Evolutionary conservation across 208 protist genomes (phyloP).

Genomic region (Acanthamoeba healyi): DNA sequence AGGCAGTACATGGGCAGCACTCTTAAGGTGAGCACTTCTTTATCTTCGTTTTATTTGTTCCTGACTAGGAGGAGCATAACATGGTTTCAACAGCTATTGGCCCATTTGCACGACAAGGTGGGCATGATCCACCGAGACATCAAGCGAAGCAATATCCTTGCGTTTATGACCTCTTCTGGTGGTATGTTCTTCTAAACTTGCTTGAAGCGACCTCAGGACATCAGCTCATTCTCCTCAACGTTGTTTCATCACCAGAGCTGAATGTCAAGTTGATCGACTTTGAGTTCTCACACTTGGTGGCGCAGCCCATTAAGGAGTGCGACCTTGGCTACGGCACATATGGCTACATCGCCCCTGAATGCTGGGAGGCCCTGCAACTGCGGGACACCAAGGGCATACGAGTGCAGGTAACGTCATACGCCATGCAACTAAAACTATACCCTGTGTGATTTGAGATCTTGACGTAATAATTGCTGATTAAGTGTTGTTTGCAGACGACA

Average conservation of each 20-base stretch:
- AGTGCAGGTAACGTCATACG: background rate
- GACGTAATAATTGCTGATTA: too few relatives aligned
- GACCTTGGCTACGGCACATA: background rate
- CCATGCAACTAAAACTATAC: background rate
- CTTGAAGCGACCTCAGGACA: too few relatives aligned
- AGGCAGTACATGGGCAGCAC: background rate
- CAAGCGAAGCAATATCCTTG: background rate
- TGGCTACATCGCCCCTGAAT: conserved; percentile 15
- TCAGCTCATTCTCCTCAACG: too few relatives aligned
- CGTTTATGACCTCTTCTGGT: background rate
- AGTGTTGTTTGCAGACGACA: background rate
- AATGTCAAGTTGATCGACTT: conserved; percentile 33
- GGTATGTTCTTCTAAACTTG: too few relatives aligned
- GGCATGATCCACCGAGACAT: background rate
- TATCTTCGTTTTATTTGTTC: background rate
- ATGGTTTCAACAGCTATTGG: too few relatives aligned
- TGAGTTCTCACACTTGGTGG: background rate
- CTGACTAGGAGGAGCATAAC: too few relatives aligned
- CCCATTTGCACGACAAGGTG: background rate
- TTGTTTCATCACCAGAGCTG: background rate
- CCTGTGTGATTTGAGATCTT: background rate
- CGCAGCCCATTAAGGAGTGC: background rate
- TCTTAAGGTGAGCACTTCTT: conserved; percentile 1
- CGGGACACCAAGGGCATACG: background rate
- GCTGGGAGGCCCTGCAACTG: background rate